These are phyloP conservation scores for Coemansia sp. DNA, from an alignment of 192 early-diverging fungal species.

Conservation along the genomic window DNA sequence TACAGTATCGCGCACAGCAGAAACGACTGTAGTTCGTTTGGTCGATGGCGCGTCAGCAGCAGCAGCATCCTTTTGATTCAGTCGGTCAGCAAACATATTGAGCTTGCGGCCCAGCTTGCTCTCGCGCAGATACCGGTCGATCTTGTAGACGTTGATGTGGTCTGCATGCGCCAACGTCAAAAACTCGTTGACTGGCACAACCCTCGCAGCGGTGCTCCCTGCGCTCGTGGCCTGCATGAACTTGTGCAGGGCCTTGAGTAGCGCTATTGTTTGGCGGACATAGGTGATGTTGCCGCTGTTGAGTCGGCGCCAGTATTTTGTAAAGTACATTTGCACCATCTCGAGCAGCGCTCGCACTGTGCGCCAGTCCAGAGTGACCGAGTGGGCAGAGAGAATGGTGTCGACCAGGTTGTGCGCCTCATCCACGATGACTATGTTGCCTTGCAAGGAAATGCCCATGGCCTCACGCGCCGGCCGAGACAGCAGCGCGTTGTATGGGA, in stretches of 20 bases:
- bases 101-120: constrained; percentile 67
- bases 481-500: constrained; percentile 90
- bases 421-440: constrained; percentile 85
- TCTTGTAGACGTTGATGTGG: constrained; percentile 83
- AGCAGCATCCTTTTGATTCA: not conserved
- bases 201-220: constrained; percentile 1
- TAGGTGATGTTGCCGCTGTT: constrained; percentile 74
- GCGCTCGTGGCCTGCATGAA: constrained; percentile 28
- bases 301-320: constrained; percentile 69
- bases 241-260: constrained; percentile 61
- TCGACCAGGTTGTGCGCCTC: constrained; percentile 80
- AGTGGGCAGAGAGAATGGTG: constrained; percentile 73
- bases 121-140: constrained; percentile 66
- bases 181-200: constrained; percentile 71
- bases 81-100: constrained; percentile 51
- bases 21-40: not conserved
- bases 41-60: too few species aligned
- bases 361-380: constrained; percentile 57
- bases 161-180: constrained; percentile 69
- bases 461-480: constrained; percentile 74
- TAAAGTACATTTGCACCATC: constrained; percentile 69
- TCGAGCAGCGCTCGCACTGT: constrained; percentile 59
- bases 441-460: constrained; percentile 68
- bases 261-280: constrained; percentile 71
- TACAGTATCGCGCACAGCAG: not conserved